Conservation (phyloP, 495 filamentous ascomycete genomes). For the Xylaria telfairii region DNA sequence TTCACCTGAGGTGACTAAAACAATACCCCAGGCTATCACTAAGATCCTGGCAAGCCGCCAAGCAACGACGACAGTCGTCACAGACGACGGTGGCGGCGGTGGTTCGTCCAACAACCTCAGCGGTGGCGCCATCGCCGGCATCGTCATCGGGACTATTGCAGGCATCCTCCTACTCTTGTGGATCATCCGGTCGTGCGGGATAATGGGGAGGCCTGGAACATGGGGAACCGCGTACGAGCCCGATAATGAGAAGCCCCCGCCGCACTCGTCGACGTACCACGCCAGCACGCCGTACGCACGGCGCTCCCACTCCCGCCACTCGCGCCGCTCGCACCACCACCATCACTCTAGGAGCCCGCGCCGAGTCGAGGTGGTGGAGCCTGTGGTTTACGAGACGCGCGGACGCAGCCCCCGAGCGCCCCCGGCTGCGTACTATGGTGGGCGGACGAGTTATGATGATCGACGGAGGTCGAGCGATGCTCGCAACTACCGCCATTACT, state of each 20-base stretch:
- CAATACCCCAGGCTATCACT: conserved; percentile 30
- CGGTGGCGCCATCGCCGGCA: conserved; percentile 64
- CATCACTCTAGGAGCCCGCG: conserved; percentile 33
- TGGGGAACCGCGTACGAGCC: conserved; percentile 37
- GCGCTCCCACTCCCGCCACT: conserved; percentile 36
- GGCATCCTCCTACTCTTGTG: conserved; percentile 61
- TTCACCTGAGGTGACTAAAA: conserved; percentile 28
- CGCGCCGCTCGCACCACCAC: conserved; percentile 23
- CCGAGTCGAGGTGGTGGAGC: conserved; percentile 33
- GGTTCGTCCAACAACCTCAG: conserved; percentile 44
- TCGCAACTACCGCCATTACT: conserved; percentile 22
- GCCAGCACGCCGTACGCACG: conserved; percentile 29
- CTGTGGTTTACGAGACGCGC: conserved; percentile 31
- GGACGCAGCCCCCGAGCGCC: conserved; percentile 36
- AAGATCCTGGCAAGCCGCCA: conserved; percentile 32
- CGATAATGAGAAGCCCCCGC: conserved; percentile 34
- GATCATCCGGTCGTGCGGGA: conserved; percentile 53
- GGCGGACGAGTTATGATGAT: conserved; percentile 18
- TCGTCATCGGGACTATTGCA: conserved; percentile 64
- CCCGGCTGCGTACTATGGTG: conserved; percentile 30
- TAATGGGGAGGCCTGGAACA: conserved; percentile 41
- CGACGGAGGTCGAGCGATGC: conserved; percentile 34
- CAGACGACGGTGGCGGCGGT: background rate
- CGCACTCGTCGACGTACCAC: conserved; percentile 21
- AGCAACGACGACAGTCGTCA: conserved; percentile 34